Conservation (phyloP, 2,329 filamentous ascomycete species). For the Myrmaecium sp. region DNA sequence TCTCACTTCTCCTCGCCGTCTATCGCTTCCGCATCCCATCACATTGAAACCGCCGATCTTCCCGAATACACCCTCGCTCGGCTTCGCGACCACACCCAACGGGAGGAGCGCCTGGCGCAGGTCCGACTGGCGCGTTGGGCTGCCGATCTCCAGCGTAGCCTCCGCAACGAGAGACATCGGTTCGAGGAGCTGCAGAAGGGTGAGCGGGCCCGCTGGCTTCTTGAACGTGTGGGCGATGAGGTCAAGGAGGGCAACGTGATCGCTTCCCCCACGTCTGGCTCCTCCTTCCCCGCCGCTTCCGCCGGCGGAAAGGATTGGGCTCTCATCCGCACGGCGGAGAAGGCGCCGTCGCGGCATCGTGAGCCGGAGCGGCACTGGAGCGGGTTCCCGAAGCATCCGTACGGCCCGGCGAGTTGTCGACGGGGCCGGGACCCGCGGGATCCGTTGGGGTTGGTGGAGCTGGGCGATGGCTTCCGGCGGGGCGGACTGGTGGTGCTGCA, state of each 20-base stretch:
- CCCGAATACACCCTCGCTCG: slow-evolving; percentile 24
- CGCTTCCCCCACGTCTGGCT: slow-evolving; percentile 1
- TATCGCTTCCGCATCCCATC: slow-evolving; percentile 18
- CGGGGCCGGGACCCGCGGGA: slow-evolving; percentile 41
- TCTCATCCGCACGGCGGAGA: background rate
- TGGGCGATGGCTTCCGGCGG: slow-evolving; percentile 48
- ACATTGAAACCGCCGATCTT: slow-evolving; percentile 8
- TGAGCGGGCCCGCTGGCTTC: slow-evolving; percentile 52
- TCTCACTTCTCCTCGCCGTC: slow-evolving; percentile 13
- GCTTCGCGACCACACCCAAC: slow-evolving; percentile 40
- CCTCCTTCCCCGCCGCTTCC: slow-evolving; percentile 5
- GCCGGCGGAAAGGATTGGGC: slow-evolving; percentile 12
- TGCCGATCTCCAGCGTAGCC: slow-evolving; percentile 57
- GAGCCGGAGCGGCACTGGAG: slow-evolving; percentile 9
- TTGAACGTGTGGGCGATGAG: slow-evolving; percentile 51
- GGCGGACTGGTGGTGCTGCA: slow-evolving; percentile 54
- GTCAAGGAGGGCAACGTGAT: slow-evolving; percentile 24
- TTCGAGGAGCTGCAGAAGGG: slow-evolving; percentile 44
- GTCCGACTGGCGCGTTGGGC: slow-evolving; percentile 72
- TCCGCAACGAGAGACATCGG: slow-evolving; percentile 54
- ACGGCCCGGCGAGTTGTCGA: too few species aligned
- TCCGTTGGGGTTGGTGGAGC: slow-evolving; percentile 59
- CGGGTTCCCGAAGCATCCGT: slow-evolving; percentile 10
- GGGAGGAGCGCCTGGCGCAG: slow-evolving; percentile 45
- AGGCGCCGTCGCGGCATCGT: background rate